Evolutionary conservation across 148 eudicot genomes (phyloP), one percentile per base, ranked within the genome.

Genomic region (Chenopodium formosanum): DNA sequence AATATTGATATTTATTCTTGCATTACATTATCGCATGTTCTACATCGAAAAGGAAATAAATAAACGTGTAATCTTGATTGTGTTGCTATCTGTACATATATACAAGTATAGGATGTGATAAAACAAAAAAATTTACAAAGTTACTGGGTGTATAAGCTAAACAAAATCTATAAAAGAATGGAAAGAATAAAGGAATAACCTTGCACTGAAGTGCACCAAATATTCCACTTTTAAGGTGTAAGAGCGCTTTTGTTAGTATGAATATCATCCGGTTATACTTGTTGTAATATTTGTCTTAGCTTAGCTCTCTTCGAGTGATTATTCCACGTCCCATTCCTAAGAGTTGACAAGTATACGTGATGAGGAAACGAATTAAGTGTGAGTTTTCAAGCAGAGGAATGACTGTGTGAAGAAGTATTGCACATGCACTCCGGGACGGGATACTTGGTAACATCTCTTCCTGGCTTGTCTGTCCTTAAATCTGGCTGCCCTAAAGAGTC

Each of bases 401-500:
- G 82, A 34, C 20, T 73, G 46, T 46, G 68, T 22, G 89, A 44
- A 34, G 29, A 44, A 34, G 29, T 82, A 75, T 87, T 91, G 87
- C 98, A 92, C 99, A 96, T 96, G 81, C 99, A 96, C 76, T 92
- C 97, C 0, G 98, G 95, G 32, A 94, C 82, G 17, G 99, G 99
- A 76, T 89, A 96, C 89, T 94, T 94, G 48, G 98, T 96, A 23
- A 96, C 99, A 80, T 94, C 99, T 73, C 95, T 86, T 53, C 90
- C 92, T 6, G 89, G 82, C 89, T 91, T 96, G 89, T 85, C 90
- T 32, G 92, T 92, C 85, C 97, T 89, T 37, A 96, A 72, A 67
- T 91, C 97, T 1, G 99, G 99, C 75, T 96, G 98, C 63, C 98
- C 98, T 63, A 96, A 77, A 22, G 99, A 92, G 56, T 92, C 98